Evolutionary conservation across 2,329 filamentous ascomycete species (phyloP), one percentile per base, ranked within the genome.

Genomic region (Catunica adiposa): DNA sequence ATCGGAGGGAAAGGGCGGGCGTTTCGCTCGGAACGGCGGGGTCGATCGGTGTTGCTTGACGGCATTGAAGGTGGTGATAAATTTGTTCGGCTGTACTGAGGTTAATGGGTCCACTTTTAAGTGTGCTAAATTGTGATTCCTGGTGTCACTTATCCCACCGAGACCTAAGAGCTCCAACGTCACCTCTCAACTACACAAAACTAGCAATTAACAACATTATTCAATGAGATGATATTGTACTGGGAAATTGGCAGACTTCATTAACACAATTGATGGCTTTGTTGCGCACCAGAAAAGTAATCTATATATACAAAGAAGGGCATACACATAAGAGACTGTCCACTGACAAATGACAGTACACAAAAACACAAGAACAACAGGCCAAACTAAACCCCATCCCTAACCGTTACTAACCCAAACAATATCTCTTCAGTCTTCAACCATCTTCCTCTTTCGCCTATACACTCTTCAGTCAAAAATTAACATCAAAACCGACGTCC

Each of bases 61-160:
- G 11, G 20, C 15, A 5, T 48, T 42, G 38, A 20, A 51, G 17
- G 9, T 52, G 15, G 50, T 52, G 31, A 52, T 52, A 52, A 52
- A 52, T 52, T 52, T 52, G 31, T 52, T 52, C 50, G 11, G 23
- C 31, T 17, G 29, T 34, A 34, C 31, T 20, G 17, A 38, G 11
- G 17, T 23, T 9, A 7, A 52, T 34, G 2, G 50, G 29, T 17
- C 50, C 50, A 52, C 50, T 52, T 52, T 52, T 52, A 14, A 20
- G 6, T 6, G 17, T 48, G 11, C 44, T 9, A 51, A 50, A 9
- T 40, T 26, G 40, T 22, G 7, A 40, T 20, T n/a, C 15, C n/a
- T 17, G 25, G 37, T 40, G 25, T 20, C n/a, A 26, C 48, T 55
- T 58, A 58, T 58, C 56, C 55, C 51, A 58, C 55, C 56, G 46